Base-by-base conservation (phyloP, 768 basidiomycete species). In the Mycena galopus region DNA sequence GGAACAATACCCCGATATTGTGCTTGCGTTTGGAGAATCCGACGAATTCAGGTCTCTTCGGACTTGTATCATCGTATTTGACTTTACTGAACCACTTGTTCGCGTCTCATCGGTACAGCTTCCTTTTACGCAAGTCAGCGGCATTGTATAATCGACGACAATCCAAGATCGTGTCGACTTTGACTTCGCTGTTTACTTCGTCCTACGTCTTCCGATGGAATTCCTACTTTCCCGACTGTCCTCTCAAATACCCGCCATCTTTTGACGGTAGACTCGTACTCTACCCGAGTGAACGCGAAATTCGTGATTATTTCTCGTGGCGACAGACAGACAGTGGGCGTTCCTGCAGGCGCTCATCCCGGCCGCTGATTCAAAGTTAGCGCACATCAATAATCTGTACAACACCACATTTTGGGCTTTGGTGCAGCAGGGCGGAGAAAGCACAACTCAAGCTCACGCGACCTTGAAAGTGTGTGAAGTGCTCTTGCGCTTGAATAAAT, bases 321-420 rank as follows among this genome's bases (percentile, higher is more conserved):
- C 84, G 98, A 69, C 98, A 99, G 80, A 69, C 67, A 44, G 67
- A 81, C 79, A 97, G 97, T 97, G 78, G 71, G 95, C 83, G 25
- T 21, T 32, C n/a, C 51, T 51, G 23, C 44, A 12, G 33, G 14
- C 16, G 25, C 44, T 0, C 25, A 62, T 79, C 37, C 23, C 37
- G 21, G 33, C 1, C 2, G 37, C 50, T 62, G 37, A 69, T 19
- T 6, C n/a, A 29, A n/a, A 57, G 97, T 30, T n/a, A 98, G 97
- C 98, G 0, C 98, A 99, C 79, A 93, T 99, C 79, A 99, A 99
- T 79, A 99, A 99, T 79, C 84, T 99, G 27, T 97, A 99, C 84
- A 99, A 99, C 78, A 98, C 98, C 0, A 86, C 85, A 0, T 99
- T 99, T 78, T 99, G 97, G 98, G 94, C 96, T 0, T 88, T 99